Percentiles rank a stretch among this genome's conserved stretches.
Conservation (phyloP, 2,329 filamentous ascomycete species). For the Stemphylium vesicarium region DNA sequence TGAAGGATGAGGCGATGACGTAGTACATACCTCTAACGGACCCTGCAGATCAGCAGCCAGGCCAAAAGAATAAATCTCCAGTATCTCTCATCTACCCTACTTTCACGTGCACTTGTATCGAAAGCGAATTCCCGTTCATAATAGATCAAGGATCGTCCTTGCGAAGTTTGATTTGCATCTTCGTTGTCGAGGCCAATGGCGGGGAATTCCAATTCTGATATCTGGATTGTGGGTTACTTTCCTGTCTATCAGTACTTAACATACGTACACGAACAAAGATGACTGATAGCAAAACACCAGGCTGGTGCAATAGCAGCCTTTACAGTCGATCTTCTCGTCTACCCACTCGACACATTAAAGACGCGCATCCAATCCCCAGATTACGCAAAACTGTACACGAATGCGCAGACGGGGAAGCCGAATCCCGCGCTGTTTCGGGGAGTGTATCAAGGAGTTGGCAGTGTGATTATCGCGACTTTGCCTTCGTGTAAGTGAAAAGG, state of each 20-base stretch:
- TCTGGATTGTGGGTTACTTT: background rate
- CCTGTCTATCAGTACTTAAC: too few species aligned
- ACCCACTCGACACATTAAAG: conserved; percentile 88
- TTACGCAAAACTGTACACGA: conserved; percentile 70
- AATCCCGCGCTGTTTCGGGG: conserved; percentile 70
- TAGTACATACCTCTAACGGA: background rate
- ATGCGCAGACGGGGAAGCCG: conserved; percentile 61
- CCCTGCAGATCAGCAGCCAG: background rate
- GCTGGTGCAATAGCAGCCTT: conserved; percentile 86
- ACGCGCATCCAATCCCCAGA: conserved; percentile 82
- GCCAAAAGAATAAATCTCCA: background rate
- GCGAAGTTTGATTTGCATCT: too few species aligned
- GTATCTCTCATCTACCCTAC: background rate
- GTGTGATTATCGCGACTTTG: conserved; percentile 83
- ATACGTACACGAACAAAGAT: too few species aligned
- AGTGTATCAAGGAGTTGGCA: conserved; percentile 86
- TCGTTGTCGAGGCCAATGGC: background rate
- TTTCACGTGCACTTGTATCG: background rate
- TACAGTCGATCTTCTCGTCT: conserved; percentile 82
- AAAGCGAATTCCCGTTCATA: background rate
- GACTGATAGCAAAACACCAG: conserved; percentile 51
- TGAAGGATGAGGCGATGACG: conserved; percentile 1
- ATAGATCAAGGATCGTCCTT: too few species aligned
- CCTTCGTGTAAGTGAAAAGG: conserved; percentile 68
- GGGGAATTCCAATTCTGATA: background rate